Base-by-base conservation (phyloP, 2,329 filamentous ascomycete species). In the Fusarium nygamai region DNA sequence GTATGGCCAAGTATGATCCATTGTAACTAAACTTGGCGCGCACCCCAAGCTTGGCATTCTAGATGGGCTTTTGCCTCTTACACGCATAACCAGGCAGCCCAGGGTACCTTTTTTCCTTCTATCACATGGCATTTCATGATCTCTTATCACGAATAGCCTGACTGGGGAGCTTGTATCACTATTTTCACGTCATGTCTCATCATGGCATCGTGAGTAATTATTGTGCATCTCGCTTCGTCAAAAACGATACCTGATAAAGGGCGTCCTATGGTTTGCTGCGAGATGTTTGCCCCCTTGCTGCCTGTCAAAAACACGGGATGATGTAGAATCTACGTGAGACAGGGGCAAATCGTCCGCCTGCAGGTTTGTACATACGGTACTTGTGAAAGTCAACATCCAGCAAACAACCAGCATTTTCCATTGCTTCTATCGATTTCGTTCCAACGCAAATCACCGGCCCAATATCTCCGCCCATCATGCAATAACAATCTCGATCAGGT, bases 311-410 rank as follows among this genome's bases (percentile, higher is more conserved):
- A 58, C 41, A 66, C 60, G 64, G 56, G 64, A 72, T 69, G 68
- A 75, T 74, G 69, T 69, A 69, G 50, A 72, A 22, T 56, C 64
- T 54, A 69, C 66, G 68, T 74, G 64, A 69, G 64, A 72, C 72
- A 74, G 68, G 72, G 68, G 60, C 39, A 24, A 54, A 41, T 51
- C 31, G 34, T 39, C 47, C 27, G 39, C 46, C 50, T 66, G 64
- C 54, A 72, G 51, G 34, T 46, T 29, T 58, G 58, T 61, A 68
- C 54, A 64, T 53, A 48, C 9, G 27, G 33, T 60, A 34, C 59
- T 34, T 64, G 44, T 58, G 53, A 44, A 41, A 41, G 39, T 68
- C 48, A 31, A 54, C 34, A 47, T 54, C 51, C 61, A 38, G 20
- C 47, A 62, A 71, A 38, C 22, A 19, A 41, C 54, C 33, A 41